A percentile compares a stretch with the other conserved stretches of the same genome.
Evolutionary conservation across 2,329 filamentous ascomycete genomes (phyloP).

Genomic region (Coniochaeta sp.): DNA sequence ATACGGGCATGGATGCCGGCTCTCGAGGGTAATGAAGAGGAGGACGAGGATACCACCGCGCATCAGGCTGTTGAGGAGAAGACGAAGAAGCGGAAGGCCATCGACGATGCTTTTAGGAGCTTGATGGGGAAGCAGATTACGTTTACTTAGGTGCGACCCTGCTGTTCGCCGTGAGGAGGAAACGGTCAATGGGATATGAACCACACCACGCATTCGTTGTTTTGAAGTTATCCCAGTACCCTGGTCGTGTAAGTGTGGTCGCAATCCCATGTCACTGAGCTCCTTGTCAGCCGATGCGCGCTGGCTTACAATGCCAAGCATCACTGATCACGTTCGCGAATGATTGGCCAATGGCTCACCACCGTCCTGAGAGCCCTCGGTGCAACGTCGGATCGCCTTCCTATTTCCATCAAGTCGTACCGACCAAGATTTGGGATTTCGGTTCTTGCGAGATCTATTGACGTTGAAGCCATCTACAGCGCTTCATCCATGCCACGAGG

Average conservation of each 20-base stretch:
- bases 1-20: slow-evolving; percentile 72
- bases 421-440: no score
- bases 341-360: slow-evolving; percentile 3
- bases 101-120: slow-evolving; percentile 74
- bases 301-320: neutral
- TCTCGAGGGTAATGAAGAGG: slow-evolving; percentile 31
- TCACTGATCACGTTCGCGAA: neutral
- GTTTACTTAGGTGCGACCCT: slow-evolving; percentile 40
- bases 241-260: no score
- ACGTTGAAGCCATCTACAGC: neutral
- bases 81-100: slow-evolving; percentile 66
- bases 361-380: neutral
- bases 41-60: slow-evolving; percentile 32
- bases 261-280: no score
- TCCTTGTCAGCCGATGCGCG: no score
- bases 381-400: neutral
- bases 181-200: no score
- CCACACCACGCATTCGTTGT: no score
- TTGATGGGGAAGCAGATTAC: slow-evolving; percentile 67
- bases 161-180: no score
- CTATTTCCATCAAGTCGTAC: neutral
- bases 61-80: slow-evolving; percentile 41
- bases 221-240: neutral
- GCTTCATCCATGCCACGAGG: neutral
- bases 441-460: no score